phyloP scores from a whole-genome alignment of 495 filamentous ascomycete genomes.

The Penicillium antarcticum region DNA sequence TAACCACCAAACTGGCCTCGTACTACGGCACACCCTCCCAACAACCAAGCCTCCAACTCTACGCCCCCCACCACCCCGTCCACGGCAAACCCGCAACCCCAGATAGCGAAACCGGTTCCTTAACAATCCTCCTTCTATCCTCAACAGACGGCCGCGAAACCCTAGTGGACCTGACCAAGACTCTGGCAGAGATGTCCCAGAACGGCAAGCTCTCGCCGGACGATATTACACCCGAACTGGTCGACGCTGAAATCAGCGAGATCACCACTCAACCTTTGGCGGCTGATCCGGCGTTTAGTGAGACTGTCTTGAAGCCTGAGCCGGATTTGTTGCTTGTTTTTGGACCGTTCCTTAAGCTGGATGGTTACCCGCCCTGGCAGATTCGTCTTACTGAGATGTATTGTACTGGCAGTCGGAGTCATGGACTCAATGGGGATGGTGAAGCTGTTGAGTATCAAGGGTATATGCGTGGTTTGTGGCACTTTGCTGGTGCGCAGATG shows the following conservation, averaged over 20 bases:
- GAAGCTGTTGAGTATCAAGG: slow-evolving; percentile 86
- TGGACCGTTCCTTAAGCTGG: slow-evolving; percentile 71
- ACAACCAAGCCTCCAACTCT: slow-evolving; percentile 64
- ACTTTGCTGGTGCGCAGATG: slow-evolving; percentile 84
- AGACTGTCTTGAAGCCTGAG: slow-evolving; percentile 48
- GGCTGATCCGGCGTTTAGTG: background rate
- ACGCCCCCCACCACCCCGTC: slow-evolving; percentile 65
- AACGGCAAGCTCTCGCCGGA: slow-evolving; percentile 70
- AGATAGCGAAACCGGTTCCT: slow-evolving; percentile 33
- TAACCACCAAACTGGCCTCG: slow-evolving; percentile 68
- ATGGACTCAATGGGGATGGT: slow-evolving; percentile 30
- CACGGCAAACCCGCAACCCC: slow-evolving; percentile 18
- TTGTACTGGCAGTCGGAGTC: slow-evolving; percentile 46
- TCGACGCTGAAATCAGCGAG: slow-evolving; percentile 83
- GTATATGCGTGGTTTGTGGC: slow-evolving; percentile 79
- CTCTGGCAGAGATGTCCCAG: slow-evolving; percentile 91
- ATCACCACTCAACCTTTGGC: slow-evolving; percentile 43
- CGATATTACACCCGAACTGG: slow-evolving; percentile 80
- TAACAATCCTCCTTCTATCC: slow-evolving; percentile 84
- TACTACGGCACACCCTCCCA: slow-evolving; percentile 71
- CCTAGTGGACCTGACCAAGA: slow-evolving; percentile 92
- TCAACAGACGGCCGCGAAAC: slow-evolving; percentile 88
- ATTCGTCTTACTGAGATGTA: slow-evolving; percentile 93
- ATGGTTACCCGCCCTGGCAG: slow-evolving; percentile 97
- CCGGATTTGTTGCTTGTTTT: slow-evolving; percentile 90